Evolutionary conservation across 345 rosid species (phyloP).

Genomic region (Diplotaxis tenuifolia): DNA sequence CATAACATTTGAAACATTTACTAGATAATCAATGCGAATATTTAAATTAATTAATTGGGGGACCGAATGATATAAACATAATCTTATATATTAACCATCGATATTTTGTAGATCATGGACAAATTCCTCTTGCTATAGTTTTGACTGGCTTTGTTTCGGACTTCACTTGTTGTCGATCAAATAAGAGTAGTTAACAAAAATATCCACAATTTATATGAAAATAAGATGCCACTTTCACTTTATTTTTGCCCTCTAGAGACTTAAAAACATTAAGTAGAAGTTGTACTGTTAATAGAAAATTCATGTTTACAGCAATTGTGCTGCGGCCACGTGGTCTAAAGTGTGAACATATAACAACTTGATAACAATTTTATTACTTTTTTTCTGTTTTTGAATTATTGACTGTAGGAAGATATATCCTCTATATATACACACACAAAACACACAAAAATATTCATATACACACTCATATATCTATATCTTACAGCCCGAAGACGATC

Average conservation of each 20-base stretch:
- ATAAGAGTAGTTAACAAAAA: background rate
- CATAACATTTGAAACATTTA: background rate
- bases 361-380: background rate
- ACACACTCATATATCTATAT: background rate
- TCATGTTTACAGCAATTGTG: background rate
- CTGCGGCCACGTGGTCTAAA: background rate
- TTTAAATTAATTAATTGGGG: background rate
- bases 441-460: background rate
- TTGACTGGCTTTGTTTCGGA: background rate
- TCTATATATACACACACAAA: slow-evolving; percentile 18
- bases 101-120: background rate
- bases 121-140: background rate
- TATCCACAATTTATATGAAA: background rate
- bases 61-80: background rate
- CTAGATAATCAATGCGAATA: background rate
- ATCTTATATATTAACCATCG: background rate
- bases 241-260: background rate
- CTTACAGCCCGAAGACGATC: background rate
- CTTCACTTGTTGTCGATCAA: background rate
- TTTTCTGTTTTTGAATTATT: background rate
- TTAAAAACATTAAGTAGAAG: background rate
- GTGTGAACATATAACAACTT: slow-evolving; percentile 1
- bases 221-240: background rate
- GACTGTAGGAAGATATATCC: background rate
- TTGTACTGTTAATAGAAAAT: background rate